phyloP scores from a whole-genome alignment of 305 asterid genomes.

The Stenogyne calaminthoides region DNA sequence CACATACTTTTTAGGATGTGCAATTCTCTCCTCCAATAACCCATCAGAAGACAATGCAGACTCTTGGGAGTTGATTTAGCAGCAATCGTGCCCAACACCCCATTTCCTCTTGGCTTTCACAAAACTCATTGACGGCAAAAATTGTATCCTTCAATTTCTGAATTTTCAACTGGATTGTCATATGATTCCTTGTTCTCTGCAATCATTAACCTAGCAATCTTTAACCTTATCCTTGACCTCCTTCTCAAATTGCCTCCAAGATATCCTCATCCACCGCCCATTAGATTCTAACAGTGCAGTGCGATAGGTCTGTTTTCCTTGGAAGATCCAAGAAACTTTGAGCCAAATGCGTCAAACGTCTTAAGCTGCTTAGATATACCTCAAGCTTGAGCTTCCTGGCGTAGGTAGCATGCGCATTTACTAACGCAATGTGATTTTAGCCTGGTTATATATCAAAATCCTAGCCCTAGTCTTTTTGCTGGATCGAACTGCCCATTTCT shows the following conservation, averaged over 20 bases:
- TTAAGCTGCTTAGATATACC: constrained; percentile 57
- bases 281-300: constrained; percentile 49
- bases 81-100: constrained; percentile 51
- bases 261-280: constrained; percentile 59
- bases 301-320: constrained; percentile 42
- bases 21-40: constrained; percentile 63
- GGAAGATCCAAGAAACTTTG: constrained; percentile 50
- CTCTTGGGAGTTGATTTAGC: constrained; percentile 69
- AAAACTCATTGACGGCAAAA: constrained; percentile 54
- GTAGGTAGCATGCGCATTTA: constrained; percentile 62
- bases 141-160: constrained; percentile 63
- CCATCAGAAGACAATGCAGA: constrained; percentile 62
- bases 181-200: constrained; percentile 56
- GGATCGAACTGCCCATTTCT: constrained; percentile 71
- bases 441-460: constrained; percentile 66
- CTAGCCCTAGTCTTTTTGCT: constrained; percentile 59
- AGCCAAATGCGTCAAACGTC: constrained; percentile 57
- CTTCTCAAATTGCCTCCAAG: constrained; percentile 60
- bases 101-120: constrained; percentile 62
- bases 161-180: constrained; percentile 62
- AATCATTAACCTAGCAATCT: constrained; percentile 55
- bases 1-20: constrained; percentile 55
- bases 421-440: constrained; percentile 68
- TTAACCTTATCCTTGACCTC: constrained; percentile 63
- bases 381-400: constrained; percentile 83